Conservation (phyloP, 805 yeast genomes). For the Vanderwaltozyma verrucispora region DNA sequence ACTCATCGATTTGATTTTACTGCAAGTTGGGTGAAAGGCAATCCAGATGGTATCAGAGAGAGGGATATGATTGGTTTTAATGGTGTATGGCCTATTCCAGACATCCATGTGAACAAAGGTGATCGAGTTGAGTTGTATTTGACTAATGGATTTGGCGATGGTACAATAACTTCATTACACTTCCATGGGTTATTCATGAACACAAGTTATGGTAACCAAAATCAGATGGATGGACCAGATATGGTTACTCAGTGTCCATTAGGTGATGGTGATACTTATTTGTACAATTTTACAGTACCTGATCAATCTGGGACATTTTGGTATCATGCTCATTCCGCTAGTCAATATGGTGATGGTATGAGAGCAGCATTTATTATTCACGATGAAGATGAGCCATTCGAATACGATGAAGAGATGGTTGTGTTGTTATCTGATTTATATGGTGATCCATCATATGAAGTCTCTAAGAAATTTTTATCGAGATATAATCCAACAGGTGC, state of each 20-base stretch:
- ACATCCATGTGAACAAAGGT: constrained; percentile 51
- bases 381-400: constrained; percentile 39
- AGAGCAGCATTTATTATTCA: constrained; percentile 60
- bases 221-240: constrained; percentile 71
- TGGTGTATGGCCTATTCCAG: constrained; percentile 65
- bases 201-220: constrained; percentile 34
- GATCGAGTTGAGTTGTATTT: constrained; percentile 51
- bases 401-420: constrained; percentile 51
- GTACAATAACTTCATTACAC: constrained; percentile 49
- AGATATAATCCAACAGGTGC: constrained; percentile 78
- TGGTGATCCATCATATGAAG: constrained; percentile 40
- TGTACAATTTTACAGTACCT: constrained; percentile 60
- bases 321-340: constrained; percentile 74
- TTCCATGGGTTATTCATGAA: constrained; percentile 72
- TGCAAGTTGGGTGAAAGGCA: constrained; percentile 50
- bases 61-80: constrained; percentile 58
- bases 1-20: constrained; percentile 50
- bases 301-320: constrained; percentile 71
- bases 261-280: constrained; percentile 51
- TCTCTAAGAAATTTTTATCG: constrained; percentile 40
- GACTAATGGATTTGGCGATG: constrained; percentile 47
- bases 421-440: constrained; percentile 56
- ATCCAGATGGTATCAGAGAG: constrained; percentile 53
- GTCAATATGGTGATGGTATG: constrained; percentile 72
- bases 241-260: constrained; percentile 76